phyloP scores from a whole-genome alignment of 1,284 basidiomycete genomes.

The Bondarzewia mesenterica region DNA sequence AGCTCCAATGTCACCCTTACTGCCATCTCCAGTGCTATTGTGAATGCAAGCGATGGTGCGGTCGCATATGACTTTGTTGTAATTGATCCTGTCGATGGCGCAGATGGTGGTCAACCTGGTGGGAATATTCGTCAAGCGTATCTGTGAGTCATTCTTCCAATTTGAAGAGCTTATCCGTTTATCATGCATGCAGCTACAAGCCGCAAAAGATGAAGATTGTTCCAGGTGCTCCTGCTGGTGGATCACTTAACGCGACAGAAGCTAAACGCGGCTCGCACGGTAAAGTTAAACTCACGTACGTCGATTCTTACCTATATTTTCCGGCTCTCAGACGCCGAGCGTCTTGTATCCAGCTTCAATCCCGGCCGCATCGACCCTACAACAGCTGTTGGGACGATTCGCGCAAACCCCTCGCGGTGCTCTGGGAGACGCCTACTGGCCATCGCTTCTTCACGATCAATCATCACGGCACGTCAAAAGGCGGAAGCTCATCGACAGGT shows the following conservation, averaged over 20 bases:
- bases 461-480: constrained; percentile 53
- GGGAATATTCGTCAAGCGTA: constrained; percentile 60
- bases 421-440: constrained; percentile 42
- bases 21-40: constrained; percentile 43
- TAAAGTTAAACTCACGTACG: constrained; percentile 39
- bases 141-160: constrained; percentile 26
- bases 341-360: constrained; percentile 40
- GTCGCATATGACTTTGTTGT: constrained; percentile 40
- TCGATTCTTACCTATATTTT: background rate
- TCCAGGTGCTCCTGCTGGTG: constrained; percentile 37
- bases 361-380: constrained; percentile 55
- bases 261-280: constrained; percentile 28
- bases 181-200: constrained; percentile 31
- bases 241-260: constrained; percentile 37
- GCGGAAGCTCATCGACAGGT: constrained; percentile 44
- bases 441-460: constrained; percentile 51
- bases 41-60: constrained; percentile 29
- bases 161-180: background rate
- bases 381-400: constrained; percentile 49
- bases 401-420: constrained; percentile 55
- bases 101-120: constrained; percentile 58
- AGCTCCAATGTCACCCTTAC: constrained; percentile 46
- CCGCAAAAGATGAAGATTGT: constrained; percentile 44
- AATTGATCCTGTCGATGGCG: constrained; percentile 42
- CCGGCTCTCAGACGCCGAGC: background rate